These are phyloP conservation scores for Paraurostyla sp. DNA, from an alignment of 73 alveolate species.

Conservation along the genomic window DNA sequence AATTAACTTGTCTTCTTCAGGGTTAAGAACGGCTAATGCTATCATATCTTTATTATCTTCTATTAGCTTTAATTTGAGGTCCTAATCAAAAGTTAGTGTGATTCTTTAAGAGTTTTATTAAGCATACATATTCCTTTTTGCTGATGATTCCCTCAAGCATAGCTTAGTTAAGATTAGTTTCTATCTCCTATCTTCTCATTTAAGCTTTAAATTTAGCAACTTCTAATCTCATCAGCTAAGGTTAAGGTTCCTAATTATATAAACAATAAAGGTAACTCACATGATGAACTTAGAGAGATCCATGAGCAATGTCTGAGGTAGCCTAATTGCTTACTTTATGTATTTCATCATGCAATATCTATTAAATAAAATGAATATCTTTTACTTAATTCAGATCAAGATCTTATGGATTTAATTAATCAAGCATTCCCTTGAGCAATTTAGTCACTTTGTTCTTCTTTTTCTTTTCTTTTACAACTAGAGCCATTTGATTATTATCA, in stretches of 20 bases:
- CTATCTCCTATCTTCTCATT: conserved; percentile 32
- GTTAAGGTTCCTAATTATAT: conserved; percentile 1
- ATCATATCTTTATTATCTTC: conserved; percentile 29
- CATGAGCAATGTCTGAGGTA: neutral
- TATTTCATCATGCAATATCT: conserved; percentile 29
- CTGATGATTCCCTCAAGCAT: conserved; percentile 34
- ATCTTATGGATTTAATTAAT: too few species aligned
- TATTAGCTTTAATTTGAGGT: neutral
- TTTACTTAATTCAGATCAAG: too few species aligned
- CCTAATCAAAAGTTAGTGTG: neutral
- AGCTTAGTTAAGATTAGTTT: neutral
- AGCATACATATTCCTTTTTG: conserved; percentile 49
- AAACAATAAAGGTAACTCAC: neutral
- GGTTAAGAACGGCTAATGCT: neutral
- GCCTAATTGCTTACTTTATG: neutral
- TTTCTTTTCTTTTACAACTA: too few species aligned
- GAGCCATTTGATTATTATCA: too few species aligned
- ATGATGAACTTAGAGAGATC: neutral
- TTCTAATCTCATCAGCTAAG: neutral
- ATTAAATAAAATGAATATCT: too few species aligned
- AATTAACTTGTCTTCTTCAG: conserved; percentile 10
- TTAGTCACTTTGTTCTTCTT: too few species aligned
- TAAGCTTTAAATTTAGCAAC: conserved; percentile 13
- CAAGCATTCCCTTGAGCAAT: too few species aligned
- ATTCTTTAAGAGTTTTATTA: neutral